Base-by-base conservation (phyloP, 2,329 filamentous ascomycete genomes). In the Penicillium janthinellum region DNA sequence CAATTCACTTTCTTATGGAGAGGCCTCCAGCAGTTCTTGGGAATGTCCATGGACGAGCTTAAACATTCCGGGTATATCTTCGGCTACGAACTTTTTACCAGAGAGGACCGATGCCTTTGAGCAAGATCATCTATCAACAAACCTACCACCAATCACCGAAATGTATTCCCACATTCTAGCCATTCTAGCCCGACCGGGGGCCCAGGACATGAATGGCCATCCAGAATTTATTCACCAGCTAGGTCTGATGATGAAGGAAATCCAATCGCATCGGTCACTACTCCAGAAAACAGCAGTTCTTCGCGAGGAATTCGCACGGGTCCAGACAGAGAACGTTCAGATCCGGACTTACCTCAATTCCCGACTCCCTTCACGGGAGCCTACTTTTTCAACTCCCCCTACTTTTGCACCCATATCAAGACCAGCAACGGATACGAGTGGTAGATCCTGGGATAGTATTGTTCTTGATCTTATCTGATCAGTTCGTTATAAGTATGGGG, bases 381-480 rank as follows among this genome's bases (percentile, higher is more conserved):
- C 64, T 8, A 44, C 42, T 2, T 35, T 63, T 39, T 50, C 62
- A 14, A 60, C 56, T 14, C 28, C 55, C 15, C 57, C 59, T 1
- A 54, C 38, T 4, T 22, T 58, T 10, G 25, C 60, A 5, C 48
- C 53, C n/a, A 61, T 64, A 2, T 57, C 60, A 45, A 56, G 56
- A 17, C 61, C 65, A 3, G 39, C 56, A 3, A 20, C 57, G 2
- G 63, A 68, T 45, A 64, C 60, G 2, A 59, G 49, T 38, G 67
- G 61, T 5, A 66, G 63, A 38, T 63, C 64, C 6, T 71, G 68
- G 69, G 70, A 72, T 39, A 61, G 65, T 15, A 70, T 71, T 39
- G 63, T 66, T 5, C 53, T 64, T 47, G 68, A 72, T 45, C 48
- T 72, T 22, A 64, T 71, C 37, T 72, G 51, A 28, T 28, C 25